Percentiles rank a stretch among this genome's conserved stretches.
Evolutionary conservation across 768 basidiomycete genomes (phyloP).

Genomic region (Kwoniella bestiolae): DNA sequence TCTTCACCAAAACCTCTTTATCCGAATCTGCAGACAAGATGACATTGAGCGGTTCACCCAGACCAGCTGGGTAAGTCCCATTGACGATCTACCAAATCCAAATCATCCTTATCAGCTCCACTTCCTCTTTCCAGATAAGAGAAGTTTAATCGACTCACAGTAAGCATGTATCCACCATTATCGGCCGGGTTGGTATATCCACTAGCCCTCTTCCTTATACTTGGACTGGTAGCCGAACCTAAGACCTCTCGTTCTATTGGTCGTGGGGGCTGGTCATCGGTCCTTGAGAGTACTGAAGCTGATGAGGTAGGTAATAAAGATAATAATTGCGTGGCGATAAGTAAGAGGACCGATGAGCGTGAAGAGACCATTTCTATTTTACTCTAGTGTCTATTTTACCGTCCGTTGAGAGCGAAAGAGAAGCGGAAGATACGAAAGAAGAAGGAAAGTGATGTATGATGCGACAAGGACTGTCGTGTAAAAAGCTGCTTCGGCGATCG

Average conservation of each 20-base stretch:
- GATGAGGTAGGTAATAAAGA: constrained; percentile 1
- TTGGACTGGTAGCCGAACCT: constrained; percentile 18
- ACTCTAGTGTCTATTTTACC: background rate
- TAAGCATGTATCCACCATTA: constrained; percentile 71
- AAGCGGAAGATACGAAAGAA: background rate
- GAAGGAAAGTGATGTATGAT: background rate
- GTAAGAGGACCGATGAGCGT: constrained; percentile 14
- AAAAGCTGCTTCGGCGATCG: constrained; percentile 10
- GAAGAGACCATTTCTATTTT: constrained; percentile 9
- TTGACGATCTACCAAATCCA: constrained; percentile 33
- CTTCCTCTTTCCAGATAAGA: background rate
- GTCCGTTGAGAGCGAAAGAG: background rate
- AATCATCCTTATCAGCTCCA: background rate
- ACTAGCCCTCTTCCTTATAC: constrained; percentile 35
- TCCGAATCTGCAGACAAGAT: constrained; percentile 81
- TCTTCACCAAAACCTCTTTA: constrained; percentile 65
- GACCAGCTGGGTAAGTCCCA: constrained; percentile 69
- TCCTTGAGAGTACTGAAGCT: background rate
- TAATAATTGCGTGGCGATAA: constrained; percentile 22
- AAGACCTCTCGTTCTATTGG: constrained; percentile 10
- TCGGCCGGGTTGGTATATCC: constrained; percentile 67
- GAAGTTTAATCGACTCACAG: constrained; percentile 62
- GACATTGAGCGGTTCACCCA: constrained; percentile 84
- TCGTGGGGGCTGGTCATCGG: constrained; percentile 1
- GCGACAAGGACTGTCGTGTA: background rate